phyloP scores from a whole-genome alignment of 805 yeast species.

The Zygoascus flipseniorum region DNA sequence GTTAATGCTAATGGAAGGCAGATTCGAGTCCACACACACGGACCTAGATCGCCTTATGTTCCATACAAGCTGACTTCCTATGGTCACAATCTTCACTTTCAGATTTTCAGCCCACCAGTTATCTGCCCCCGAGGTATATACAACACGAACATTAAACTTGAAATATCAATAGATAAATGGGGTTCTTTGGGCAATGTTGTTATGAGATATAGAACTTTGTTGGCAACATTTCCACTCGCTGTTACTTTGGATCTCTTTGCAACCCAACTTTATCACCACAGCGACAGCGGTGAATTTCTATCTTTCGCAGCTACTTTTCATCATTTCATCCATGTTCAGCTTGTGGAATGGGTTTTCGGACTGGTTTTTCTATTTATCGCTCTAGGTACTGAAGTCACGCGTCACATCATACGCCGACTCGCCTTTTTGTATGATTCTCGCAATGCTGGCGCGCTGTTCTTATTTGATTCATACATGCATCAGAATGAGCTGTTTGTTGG shows the following conservation, averaged over 20 bases:
- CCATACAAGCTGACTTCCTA: constrained; percentile 3
- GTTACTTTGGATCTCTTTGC: constrained; percentile 44
- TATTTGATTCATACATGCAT: constrained; percentile 7
- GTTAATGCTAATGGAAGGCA: constrained; percentile 9
- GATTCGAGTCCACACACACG: constrained; percentile 8
- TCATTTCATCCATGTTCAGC: constrained; percentile 16
- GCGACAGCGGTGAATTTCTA: constrained; percentile 32
- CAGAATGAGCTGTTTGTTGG: constrained; percentile 60
- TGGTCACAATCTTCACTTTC: constrained; percentile 6
- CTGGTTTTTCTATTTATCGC: constrained; percentile 18
- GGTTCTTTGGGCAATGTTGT: constrained; percentile 61
- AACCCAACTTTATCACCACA: constrained; percentile 45
- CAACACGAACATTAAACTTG: not conserved
- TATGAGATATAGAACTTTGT: constrained; percentile 66
- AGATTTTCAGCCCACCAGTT: constrained; percentile 9
- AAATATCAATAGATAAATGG: constrained; percentile 39
- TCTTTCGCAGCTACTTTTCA: constrained; percentile 26
- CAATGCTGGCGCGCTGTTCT: constrained; percentile 18
- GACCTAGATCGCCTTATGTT: constrained; percentile 11
- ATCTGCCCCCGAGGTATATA: not conserved
- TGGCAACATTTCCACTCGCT: constrained; percentile 62
- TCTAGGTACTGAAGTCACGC: constrained; percentile 18
- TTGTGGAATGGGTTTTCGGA: not conserved
- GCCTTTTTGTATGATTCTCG: constrained; percentile 23
- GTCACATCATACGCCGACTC: constrained; percentile 14